phyloP scores from a whole-genome alignment of 2,329 filamentous ascomycete species.

The Anthostomella pinea region DNA sequence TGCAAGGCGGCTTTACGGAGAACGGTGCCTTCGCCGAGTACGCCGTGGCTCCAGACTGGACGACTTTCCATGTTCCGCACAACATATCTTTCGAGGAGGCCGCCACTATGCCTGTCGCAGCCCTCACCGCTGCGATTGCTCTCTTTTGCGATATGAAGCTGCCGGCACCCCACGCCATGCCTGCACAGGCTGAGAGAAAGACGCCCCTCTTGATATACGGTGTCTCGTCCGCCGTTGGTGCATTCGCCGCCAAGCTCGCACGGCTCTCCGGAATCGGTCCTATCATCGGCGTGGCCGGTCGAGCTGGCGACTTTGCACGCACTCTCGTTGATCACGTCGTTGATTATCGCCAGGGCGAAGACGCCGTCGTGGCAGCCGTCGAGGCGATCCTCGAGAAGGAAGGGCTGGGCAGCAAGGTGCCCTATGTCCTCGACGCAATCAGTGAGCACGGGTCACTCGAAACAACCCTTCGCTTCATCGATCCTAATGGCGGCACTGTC shows the following conservation, averaged over 20 bases:
- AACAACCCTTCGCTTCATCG: conserved; percentile 11
- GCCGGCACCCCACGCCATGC: conserved; percentile 31
- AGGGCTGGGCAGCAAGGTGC: conserved; percentile 9
- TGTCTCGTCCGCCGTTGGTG: conserved; percentile 15
- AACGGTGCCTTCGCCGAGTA: conserved; percentile 42
- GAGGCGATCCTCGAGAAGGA: conserved; percentile 14
- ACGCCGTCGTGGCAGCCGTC: conserved; percentile 8
- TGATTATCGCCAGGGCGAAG: conserved; percentile 17
- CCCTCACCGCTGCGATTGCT: conserved; percentile 41
- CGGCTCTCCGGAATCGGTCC: conserved; percentile 16
- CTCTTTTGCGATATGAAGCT: conserved; percentile 37
- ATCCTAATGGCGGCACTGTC: conserved; percentile 8
- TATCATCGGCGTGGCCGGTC: conserved; percentile 18
- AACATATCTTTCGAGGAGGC: conserved; percentile 38
- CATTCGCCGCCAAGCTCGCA: conserved; percentile 16
- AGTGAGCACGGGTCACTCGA: conserved; percentile 18
- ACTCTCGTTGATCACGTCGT: conserved; percentile 15
- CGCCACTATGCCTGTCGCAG: conserved; percentile 42
- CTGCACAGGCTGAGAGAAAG: conserved; percentile 1
- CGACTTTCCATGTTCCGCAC: conserved; percentile 41
- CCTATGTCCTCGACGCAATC: conserved; percentile 17
- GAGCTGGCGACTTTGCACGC: conserved; percentile 10
- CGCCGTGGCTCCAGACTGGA: conserved; percentile 37
- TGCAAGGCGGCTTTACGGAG: no score
- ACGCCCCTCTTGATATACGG: conserved; percentile 16